phyloP scores from a whole-genome alignment of 495 filamentous ascomycete genomes.

The Tirmania nivea region DNA sequence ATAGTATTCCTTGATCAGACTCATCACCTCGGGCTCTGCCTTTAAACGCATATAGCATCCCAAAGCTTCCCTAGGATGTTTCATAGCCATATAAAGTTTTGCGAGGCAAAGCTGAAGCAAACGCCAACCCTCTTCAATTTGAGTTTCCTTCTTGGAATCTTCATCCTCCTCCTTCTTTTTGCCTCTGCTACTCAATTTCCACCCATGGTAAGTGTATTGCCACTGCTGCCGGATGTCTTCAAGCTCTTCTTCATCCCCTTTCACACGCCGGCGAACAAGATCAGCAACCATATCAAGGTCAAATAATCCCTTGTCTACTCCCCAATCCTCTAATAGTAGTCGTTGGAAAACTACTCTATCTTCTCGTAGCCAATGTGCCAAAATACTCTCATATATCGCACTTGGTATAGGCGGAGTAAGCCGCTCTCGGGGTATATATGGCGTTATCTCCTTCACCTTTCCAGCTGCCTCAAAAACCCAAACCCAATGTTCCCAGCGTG shows the following conservation, averaged over 20 bases:
- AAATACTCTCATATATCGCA: slow-evolving; percentile 64
- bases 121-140: slow-evolving; percentile 45
- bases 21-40: slow-evolving; percentile 74
- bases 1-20: slow-evolving; percentile 59
- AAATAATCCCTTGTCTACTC: slow-evolving; percentile 47
- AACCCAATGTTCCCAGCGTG: slow-evolving; percentile 86
- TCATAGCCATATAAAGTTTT: slow-evolving; percentile 57
- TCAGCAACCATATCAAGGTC: slow-evolving; percentile 45
- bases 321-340: slow-evolving; percentile 57
- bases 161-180: slow-evolving; percentile 6
- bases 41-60: slow-evolving; percentile 74
- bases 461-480: slow-evolving; percentile 67
- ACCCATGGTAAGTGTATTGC: neutral
- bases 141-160: slow-evolving; percentile 1
- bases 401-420: slow-evolving; percentile 60
- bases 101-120: slow-evolving; percentile 65
- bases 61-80: slow-evolving; percentile 61
- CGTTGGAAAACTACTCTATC: slow-evolving; percentile 49
- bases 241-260: slow-evolving; percentile 45
- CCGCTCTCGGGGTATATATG: slow-evolving; percentile 52
- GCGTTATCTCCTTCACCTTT: slow-evolving; percentile 72
- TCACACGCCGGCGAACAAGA: slow-evolving; percentile 52
- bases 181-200: neutral
- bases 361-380: slow-evolving; percentile 60
- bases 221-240: neutral